Base-by-base conservation (phyloP, 345 rosid species). In the Murraya paniculata region DNA sequence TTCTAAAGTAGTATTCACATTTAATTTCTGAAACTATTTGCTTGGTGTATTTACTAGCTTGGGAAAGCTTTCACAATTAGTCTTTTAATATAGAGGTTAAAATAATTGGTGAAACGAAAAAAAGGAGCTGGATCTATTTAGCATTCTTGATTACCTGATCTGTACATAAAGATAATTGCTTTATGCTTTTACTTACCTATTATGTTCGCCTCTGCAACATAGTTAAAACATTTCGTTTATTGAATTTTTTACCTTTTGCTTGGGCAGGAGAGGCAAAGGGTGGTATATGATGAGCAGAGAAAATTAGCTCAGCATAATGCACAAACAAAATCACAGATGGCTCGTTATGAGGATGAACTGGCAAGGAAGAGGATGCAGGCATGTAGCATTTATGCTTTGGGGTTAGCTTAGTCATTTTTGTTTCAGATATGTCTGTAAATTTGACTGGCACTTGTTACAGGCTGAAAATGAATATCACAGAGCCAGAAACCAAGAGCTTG, bases 281-380 rank as follows among this genome's bases (percentile, higher is more conserved):
- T 96, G 19, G 79, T 94, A 81, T 90, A 90, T 72, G 98, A 94
- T 22, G 99, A 96, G 76, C 98, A 96, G 83, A 96, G 87, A 83
- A 94, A 92, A 84, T 86, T 96, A 81, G 89, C 94, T 45, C 95
- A 94, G 84, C 90, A 90, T 82, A 96, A 91, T 80, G 98, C 98
- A 18, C 97, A 96, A 81, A 89, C 92, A 33, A 96, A 93, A 86
- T 89, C 99, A 48, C 97, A 92, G 84, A 94, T 92, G 97, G 97
- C 96, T 50, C 95, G 93, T 55, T 96, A 94, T 80, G 98, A 91
- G 84, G 97, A 94, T 73, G 99, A 96, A 58, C 64, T 96, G 80
- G 95, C 97, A 61, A 92, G 97, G 87, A 94, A 94, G 90, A 87
- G 99, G 88, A 94, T 94, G 99, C 98, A 93, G 98, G 99, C 88